Evolutionary conservation across 2,329 filamentous ascomycete genomes (phyloP).

Genomic region (Microdochium bolleyi): DNA sequence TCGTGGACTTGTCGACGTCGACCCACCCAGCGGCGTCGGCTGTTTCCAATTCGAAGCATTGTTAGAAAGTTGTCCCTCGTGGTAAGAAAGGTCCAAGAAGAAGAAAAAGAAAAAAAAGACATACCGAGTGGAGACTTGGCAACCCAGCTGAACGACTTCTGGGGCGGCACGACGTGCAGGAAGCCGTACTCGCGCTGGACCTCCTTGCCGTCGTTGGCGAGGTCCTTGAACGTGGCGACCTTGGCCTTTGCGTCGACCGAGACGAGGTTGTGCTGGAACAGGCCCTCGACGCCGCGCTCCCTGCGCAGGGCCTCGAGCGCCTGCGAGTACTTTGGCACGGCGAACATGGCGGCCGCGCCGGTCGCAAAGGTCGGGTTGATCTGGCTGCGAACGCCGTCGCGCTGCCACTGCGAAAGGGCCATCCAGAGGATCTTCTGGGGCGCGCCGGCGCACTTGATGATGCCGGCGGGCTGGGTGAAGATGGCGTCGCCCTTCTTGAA

Average conservation of each 20-base stretch:
- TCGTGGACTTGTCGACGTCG: constrained; percentile 23
- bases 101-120: neutral
- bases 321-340: constrained; percentile 27
- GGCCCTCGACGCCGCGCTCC: constrained; percentile 24
- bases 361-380: constrained; percentile 26
- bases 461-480: constrained; percentile 27
- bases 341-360: constrained; percentile 26
- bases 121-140: constrained; percentile 26
- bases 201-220: constrained; percentile 17
- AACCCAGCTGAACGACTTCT: constrained; percentile 23
- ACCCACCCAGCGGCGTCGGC: constrained; percentile 27
- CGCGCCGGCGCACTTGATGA: constrained; percentile 29
- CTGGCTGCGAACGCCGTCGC: constrained; percentile 20
- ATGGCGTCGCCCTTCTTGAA: constrained; percentile 26
- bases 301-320: constrained; percentile 23
- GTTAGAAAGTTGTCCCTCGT: constrained; percentile 21
- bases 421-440: constrained; percentile 32
- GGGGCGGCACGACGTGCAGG: constrained; percentile 26
- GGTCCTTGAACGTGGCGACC: constrained; percentile 24
- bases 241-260: constrained; percentile 23
- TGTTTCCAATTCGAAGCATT: constrained; percentile 50
- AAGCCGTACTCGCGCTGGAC: constrained; percentile 25
- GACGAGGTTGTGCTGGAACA: constrained; percentile 30
- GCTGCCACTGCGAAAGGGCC: constrained; percentile 27
- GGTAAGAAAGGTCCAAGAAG: neutral